Evolutionary conservation across 345 rosid genomes (phyloP), one percentile per base, ranked within the genome.

Genomic region (Crucihimalaya himalaica): DNA sequence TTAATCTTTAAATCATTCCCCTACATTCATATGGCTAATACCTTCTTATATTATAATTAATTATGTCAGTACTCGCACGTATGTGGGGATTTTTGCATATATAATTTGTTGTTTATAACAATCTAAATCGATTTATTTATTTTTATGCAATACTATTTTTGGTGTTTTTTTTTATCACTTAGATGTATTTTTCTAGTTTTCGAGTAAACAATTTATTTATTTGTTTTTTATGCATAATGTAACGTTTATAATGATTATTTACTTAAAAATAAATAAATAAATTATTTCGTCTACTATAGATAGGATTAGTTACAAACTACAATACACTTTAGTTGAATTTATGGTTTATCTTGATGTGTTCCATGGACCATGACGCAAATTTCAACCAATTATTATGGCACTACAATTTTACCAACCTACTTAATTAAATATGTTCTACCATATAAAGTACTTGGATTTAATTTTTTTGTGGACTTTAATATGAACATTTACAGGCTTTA

Each of bases 21-120:
- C 19, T 66, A 74, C 6, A 66, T 48, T 67, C 68, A 28, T 46
- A 46, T 56, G 32, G 43, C 39, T 20, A 53, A n/a, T 27, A 40
- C 46, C 46, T 40, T 39, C 15, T 39, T 39, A 39, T 12, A 13
- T 2, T 13, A 39, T 39, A 13, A 39, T 32, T 31, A 31, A 31
- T 9, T 31, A 7, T 8, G 8, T 31, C 11, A 35, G 3, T 35
- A 23, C 25, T 3, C 25, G 25, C 34, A 3, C 1, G 5, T 31
- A 31, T 31, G 3, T 4, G 34, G 3, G 34, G 34, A 23, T 1
- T 31, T 31, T 31, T 6, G 8, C 34, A 31, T 31, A 4, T 31
- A 31, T 31, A 13, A 40, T 40, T 40, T 40, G n/a, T 40, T 40
- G 45, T 40, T 14, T 40, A 40, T 11, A 37, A 37, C 5, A 37